Percentiles rank a stretch among this genome's conserved stretches.
phyloP scores from a whole-genome alignment of 2,329 filamentous ascomycete genomes.

The Neopestalotiopsis sp. region DNA sequence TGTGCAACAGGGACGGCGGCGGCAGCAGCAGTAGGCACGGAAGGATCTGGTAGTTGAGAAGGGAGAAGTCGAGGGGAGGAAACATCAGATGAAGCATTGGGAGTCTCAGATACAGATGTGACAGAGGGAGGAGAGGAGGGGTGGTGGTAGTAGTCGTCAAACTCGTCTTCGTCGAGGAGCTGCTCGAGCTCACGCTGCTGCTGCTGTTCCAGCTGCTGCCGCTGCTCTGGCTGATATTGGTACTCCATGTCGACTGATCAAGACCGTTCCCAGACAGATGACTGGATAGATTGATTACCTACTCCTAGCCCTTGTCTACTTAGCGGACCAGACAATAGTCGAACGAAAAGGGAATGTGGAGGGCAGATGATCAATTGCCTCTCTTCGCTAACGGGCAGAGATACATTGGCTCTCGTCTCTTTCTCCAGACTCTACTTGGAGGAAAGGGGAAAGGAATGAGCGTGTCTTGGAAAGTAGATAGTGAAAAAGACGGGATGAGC shows the following conservation, averaged over 20 bases:
- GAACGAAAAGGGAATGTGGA: conserved; percentile 20
- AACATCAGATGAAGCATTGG: conserved; percentile 44
- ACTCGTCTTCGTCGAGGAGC: not conserved
- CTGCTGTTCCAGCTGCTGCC: not conserved
- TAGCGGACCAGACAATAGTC: conserved; percentile 4
- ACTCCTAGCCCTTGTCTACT: conserved; percentile 15
- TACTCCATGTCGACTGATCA: conserved; percentile 20
- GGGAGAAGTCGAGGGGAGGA: conserved; percentile 28
- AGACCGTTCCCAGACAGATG: conserved; percentile 13
- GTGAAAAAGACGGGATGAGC: conserved; percentile 7
- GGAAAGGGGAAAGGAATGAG: conserved; percentile 15
- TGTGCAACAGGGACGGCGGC: conserved; percentile 1
- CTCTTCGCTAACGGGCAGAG: conserved; percentile 14
- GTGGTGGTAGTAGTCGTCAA: conserved; percentile 1
- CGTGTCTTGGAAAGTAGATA: conserved; percentile 7
- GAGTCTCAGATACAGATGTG: conserved; percentile 41
- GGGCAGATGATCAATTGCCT: conserved; percentile 20
- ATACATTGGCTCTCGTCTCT: conserved; percentile 6
- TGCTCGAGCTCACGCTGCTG: not conserved
- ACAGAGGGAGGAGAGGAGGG: conserved; percentile 14
- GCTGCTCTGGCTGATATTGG: conserved; percentile 4
- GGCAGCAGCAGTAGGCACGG: conserved; percentile 38
- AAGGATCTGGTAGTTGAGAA: conserved; percentile 26
- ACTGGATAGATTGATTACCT: not conserved
- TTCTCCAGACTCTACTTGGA: not conserved